Base-by-base conservation (phyloP, 345 rosid genomes). In the Eucalyptus cloeziana region DNA sequence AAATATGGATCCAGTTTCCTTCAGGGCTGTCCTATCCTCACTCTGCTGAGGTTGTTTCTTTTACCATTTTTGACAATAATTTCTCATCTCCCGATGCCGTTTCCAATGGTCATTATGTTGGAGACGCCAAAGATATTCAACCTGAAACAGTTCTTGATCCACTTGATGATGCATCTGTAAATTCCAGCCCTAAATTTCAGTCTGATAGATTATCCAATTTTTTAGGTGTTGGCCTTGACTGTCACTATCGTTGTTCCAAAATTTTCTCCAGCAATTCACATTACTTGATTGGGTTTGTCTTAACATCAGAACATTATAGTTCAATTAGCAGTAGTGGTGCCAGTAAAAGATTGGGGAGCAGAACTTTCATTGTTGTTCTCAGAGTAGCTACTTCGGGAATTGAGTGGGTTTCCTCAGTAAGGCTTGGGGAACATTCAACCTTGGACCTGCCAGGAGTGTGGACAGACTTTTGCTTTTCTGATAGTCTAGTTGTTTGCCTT, bases 401-500 rank as follows among this genome's bases (percentile, higher is more conserved):
- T 91, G 95, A 95, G 88, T 98, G 98, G 98, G 94, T 94, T 90
- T 98, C 98, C 87, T 90, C 90, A 45, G 96, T 98, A 90, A 94
- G 94, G 91, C 95, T 94, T 86, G 91, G 88, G 86, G 94, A 94
- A 89, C 85, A 86, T 91, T 86, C 91, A 87, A 91, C 90, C 91
- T 83, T 86, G 56, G 92, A 92, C 85, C 92, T 89, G 40, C 52
- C 89, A 80, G 86, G 87, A 52, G 96, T 92, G 89, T 98, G 99
- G 99, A 92, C 93, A 88, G 99, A 98, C 92, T 97, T 95, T 90
- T 91, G 94, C 89, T 93, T 97, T 91, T 94, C 98, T 88, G 96
- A 95, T 93, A 93, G 93, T 86, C 94, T 95, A 93, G 98, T 97
- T 92, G 94, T 96, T 93, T 98, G 99, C 92, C 97, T 98, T 86